These are phyloP conservation scores for Calycina marina DNA, from an alignment of 2,329 filamentous ascomycete genomes.

Conservation along the genomic window DNA sequence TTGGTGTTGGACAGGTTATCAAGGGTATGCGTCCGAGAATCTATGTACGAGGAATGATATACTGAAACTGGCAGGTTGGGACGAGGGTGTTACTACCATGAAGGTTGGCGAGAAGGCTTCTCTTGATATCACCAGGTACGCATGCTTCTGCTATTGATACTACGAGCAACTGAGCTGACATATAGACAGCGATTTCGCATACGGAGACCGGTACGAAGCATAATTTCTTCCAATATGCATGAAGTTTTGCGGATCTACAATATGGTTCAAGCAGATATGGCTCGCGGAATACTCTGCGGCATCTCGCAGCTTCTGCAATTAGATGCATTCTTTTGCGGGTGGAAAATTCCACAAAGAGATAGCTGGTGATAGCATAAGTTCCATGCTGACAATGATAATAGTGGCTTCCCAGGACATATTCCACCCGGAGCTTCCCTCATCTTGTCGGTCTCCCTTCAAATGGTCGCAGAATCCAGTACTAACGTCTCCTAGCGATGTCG, in stretches of 20 bases:
- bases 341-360: too few species aligned
- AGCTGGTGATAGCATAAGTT: too few species aligned
- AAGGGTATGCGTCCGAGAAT: constrained; percentile 41
- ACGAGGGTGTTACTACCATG: constrained; percentile 76
- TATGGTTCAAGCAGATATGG: too few species aligned
- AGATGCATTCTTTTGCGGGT: too few species aligned
- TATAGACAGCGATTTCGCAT: constrained; percentile 43
- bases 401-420: constrained; percentile 67
- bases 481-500: constrained; percentile 40
- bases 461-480: constrained; percentile 5
- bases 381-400: constrained; percentile 22
- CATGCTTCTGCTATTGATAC: not conserved
- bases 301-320: too few species aligned
- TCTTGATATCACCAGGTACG: constrained; percentile 66
- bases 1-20: constrained; percentile 78
- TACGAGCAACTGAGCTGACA: constrained; percentile 6
- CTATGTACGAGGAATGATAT: constrained; percentile 2
- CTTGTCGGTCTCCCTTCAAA: constrained; percentile 56
- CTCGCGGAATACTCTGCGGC: too few species aligned
- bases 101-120: constrained; percentile 79
- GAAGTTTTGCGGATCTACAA: too few species aligned
- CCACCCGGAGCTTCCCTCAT: constrained; percentile 61
- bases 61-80: constrained; percentile 46
- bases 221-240: too few species aligned
- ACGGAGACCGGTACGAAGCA: constrained; percentile 41